Base-by-base conservation (phyloP, 1,139 yeast genomes). In the Sugiyamaella xylanicola region DNA sequence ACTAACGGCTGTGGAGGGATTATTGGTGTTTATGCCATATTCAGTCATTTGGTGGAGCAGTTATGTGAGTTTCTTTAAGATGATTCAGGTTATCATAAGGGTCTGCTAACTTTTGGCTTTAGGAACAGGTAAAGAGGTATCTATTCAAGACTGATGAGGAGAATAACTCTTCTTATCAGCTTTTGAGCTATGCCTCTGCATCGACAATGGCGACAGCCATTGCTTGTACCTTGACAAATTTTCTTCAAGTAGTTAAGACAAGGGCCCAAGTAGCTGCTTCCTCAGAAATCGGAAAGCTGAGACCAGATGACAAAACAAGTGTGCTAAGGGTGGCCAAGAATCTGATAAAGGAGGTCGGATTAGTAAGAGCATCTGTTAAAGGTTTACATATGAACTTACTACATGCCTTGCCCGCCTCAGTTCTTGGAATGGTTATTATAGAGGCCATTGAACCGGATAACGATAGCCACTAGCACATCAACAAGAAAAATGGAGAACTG, bases 181-280 rank as follows among this genome's bases (percentile, higher is more conserved):
- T 55, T 61, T 15, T n/a, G 8, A 19, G 65, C 15, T 68, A 68
- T 48, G 73, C 72, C 8, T 32, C 61, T 4, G 65, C 73, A 0
- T 71, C 74, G 0, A 72, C 72, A 1, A 39, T 59, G 0, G 76
- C 76, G 9, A 68, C 57, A n/a, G 57, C 40, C 8, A 17, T 46
- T 15, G 55, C 57, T 11, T 51, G 74, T 5, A 56, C 65, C 0
- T 56, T 65, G 9, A 72, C 75, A 9, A 74, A 74, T 55, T 68
- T 71, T 35, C 61, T 73, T 16, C 76, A 73, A 56, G 71, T 73
- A 13, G 65, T 74, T 44, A 74, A 72, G 55, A 73, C 76, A 15
- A 65, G 77, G n/a, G 75, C 72, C 61, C 77, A 73, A 63, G 65
- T 72, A 32, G 73, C 76, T 1, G 65, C 64, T 16, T 65, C 75